Evolutionary conservation across 2,329 filamentous ascomycete genomes (phyloP), one percentile per base, ranked within the genome.

Genomic region (Penicillium sp.): DNA sequence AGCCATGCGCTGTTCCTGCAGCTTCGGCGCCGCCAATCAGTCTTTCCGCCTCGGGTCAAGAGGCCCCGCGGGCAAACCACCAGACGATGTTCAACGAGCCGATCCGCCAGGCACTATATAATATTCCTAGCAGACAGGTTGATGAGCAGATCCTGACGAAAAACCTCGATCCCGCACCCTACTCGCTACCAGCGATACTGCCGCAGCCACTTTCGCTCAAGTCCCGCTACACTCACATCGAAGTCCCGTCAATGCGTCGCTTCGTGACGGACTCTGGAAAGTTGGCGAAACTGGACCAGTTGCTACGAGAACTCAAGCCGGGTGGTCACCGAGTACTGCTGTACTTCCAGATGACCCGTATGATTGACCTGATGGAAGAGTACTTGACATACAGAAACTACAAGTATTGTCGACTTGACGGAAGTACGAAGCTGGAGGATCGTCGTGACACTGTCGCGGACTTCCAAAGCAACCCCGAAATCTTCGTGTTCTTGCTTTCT

Each of bases 261-360:
- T 99, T 99, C 70, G 95, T 99, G 57, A 98, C 93, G 1, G 95
- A 98, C 76, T 96, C 92, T 52, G 95, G 95, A 70, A 99, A 99
- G 79, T 85, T 99, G 58, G 93, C 92, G 47, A 91, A 92, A 71
- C 82, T 99, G 50, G 95, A 99, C 72, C 83, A 90, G 63, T 82
- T 99, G 19, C 83, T 99, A 14, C 90, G 90, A 72, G 85, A 92
- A 73, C 87, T 99, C 69, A 99, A 98, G 82, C 89, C 91, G 60
- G 90, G 90, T 61, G 90, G 90, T 35, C 95, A 99, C 68, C 92
- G 95, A 70, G 95, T 99, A 22, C 82, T 99, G 53, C 81, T 99
- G 21, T 99, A 99, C 82, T 99, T 99, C 90, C 95, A 99, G 81
- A 99, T 99, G 95, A 99, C 95, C 4, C 90, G 91, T 71, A 99